These are phyloP conservation scores for Dissophora globulifera DNA, from an alignment of 192 early-diverging fungal genomes.

Conservation along the genomic window DNA sequence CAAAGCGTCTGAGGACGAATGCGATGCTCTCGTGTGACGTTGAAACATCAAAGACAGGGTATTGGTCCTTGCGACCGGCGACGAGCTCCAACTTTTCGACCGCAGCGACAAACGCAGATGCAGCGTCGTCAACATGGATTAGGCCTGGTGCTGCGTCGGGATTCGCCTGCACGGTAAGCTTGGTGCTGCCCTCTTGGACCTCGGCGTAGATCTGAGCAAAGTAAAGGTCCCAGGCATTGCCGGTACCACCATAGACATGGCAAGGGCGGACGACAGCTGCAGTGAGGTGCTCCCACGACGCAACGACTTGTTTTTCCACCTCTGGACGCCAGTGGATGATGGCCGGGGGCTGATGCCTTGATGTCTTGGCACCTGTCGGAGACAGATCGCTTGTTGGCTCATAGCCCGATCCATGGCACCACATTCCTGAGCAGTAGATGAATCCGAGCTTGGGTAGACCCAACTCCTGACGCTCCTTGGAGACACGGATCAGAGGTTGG, in stretches of 20 bases:
- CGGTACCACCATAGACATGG: conserved; percentile 27
- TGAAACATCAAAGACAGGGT: conserved; percentile 41
- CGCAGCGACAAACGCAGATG: conserved; percentile 30
- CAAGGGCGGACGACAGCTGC: conserved; percentile 38
- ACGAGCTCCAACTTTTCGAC: conserved; percentile 29
- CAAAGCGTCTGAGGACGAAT: conserved; percentile 30
- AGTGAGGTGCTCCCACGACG: conserved; percentile 21
- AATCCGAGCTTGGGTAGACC: conserved; percentile 18
- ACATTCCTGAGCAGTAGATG: conserved; percentile 53
- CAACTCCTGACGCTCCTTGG: conserved; percentile 27
- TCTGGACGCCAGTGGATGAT: conserved; percentile 49
- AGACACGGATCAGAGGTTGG: conserved; percentile 18
- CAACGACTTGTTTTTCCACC: conserved; percentile 31
- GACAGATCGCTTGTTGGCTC: conserved; percentile 6
- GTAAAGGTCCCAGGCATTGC: conserved; percentile 22
- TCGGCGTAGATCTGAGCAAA: conserved; percentile 22
- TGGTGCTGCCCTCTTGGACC: conserved; percentile 13
- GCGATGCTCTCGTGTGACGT: conserved; percentile 37
- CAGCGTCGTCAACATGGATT: conserved; percentile 54
- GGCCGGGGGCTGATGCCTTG: conserved; percentile 1
- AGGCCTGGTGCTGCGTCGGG: conserved; percentile 5
- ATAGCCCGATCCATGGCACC: conserved; percentile 24
- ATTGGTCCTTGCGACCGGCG: conserved; percentile 15
- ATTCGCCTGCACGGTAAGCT: conserved; percentile 16
- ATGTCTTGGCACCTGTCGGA: conserved; percentile 8